A percentile compares a stretch with the other conserved stretches of the same genome.
phyloP scores from a whole-genome alignment of 2,329 filamentous ascomycete genomes.

The Neocucurbitaria cava region DNA sequence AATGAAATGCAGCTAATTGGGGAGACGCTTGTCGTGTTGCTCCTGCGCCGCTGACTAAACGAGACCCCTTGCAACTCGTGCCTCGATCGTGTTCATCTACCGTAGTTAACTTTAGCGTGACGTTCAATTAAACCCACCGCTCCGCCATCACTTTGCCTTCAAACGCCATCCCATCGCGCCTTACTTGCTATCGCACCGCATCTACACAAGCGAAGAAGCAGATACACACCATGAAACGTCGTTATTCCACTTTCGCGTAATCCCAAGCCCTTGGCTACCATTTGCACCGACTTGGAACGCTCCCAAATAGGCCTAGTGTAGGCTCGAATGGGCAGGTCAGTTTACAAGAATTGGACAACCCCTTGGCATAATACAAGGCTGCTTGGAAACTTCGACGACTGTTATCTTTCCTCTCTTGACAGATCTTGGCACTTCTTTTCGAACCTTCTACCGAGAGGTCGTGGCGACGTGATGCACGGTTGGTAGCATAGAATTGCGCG shows the following conservation, averaged over 20 bases:
- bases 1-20: neutral
- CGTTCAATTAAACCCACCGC: neutral
- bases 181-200: slow-evolving; percentile 4
- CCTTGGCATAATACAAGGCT: slow-evolving; percentile 14
- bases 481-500: slow-evolving; percentile 16
- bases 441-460: slow-evolving; percentile 18
- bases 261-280: slow-evolving; percentile 29
- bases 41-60: neutral
- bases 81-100: too few relatives aligned
- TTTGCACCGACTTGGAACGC: neutral
- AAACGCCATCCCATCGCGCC: slow-evolving; percentile 6
- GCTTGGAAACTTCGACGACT: slow-evolving; percentile 19
- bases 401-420: slow-evolving; percentile 31
- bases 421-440: slow-evolving; percentile 28
- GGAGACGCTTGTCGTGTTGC: neutral
- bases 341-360: neutral
- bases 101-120: neutral
- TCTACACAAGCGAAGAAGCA: slow-evolving; percentile 15
- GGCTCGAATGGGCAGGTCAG: neutral
- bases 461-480: slow-evolving; percentile 11
- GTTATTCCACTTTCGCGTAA: slow-evolving; percentile 15
- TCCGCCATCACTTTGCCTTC: neutral
- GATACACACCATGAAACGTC: slow-evolving; percentile 16
- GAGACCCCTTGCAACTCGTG: neutral
- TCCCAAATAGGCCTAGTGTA: neutral